Evolutionary conservation across 495 filamentous ascomycete genomes (phyloP).

Genomic region (Sphaerosporella brunnea): DNA sequence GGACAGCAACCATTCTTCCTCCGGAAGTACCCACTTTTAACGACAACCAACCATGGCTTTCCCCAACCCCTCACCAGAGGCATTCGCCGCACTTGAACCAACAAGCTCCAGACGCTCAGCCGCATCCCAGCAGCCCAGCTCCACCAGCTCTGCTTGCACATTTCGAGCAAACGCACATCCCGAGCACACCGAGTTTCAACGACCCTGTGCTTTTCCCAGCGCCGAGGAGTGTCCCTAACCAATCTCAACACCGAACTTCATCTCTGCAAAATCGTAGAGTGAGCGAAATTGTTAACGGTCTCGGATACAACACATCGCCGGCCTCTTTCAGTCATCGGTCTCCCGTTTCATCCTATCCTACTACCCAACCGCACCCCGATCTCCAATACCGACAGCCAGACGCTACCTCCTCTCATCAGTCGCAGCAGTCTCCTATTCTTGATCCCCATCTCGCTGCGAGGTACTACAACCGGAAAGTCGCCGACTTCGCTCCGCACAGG

Average conservation of each 20-base stretch:
- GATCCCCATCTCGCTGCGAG: conserved; percentile 31
- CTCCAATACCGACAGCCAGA: conserved; percentile 20
- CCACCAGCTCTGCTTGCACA: conserved; percentile 18
- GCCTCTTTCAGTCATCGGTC: conserved; percentile 40
- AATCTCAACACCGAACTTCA: conserved; percentile 18
- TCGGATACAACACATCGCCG: conserved; percentile 40
- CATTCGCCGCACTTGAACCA: conserved; percentile 23
- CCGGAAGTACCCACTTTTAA: conserved; percentile 24
- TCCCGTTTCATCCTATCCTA: conserved; percentile 18
- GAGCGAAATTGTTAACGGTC: conserved; percentile 40
- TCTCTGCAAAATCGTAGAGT: conserved; percentile 30
- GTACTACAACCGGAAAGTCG: conserved; percentile 15
- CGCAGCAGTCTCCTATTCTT: conserved; percentile 35
- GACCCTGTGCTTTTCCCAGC: conserved; percentile 25
- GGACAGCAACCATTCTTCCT: conserved; percentile 26
- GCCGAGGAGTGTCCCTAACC: conserved; percentile 20
- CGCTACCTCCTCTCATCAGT: conserved; percentile 10
- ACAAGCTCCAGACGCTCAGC: conserved; percentile 3
- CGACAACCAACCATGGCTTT: conserved; percentile 24
- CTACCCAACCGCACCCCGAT: conserved; percentile 27
- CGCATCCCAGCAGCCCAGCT: conserved; percentile 4
- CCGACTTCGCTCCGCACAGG: conserved; percentile 9
- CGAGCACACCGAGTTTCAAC: conserved; percentile 24
- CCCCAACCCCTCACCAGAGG: conserved; percentile 19
- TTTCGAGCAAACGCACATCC: conserved; percentile 17